phyloP scores from a whole-genome alignment of 169 alveolate genomes.

The Ichthyophthirius multifiliis region DNA sequence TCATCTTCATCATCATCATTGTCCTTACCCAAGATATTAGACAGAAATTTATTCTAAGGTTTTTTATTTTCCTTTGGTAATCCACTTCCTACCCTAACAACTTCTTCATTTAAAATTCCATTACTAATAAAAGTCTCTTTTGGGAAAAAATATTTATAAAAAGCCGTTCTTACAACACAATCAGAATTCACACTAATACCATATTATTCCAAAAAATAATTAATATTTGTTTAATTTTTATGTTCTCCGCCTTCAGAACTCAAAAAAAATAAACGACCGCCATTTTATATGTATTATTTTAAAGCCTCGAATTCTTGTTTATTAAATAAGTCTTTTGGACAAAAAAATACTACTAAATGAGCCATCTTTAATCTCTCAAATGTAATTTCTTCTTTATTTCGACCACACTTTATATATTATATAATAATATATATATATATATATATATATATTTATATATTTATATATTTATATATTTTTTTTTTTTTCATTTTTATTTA shows the following conservation, averaged over 20 bases:
- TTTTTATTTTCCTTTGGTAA: constrained; percentile 33
- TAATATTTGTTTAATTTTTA: constrained; percentile 60
- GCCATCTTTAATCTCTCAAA: constrained; percentile 56
- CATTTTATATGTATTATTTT: constrained; percentile 62
- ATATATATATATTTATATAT: no score
- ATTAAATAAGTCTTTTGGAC: constrained; percentile 67
- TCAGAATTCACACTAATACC: constrained; percentile 77
- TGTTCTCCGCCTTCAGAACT: constrained; percentile 80
- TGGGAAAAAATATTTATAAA: constrained; percentile 80
- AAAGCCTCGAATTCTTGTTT: constrained; percentile 73
- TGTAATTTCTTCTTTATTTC: constrained; percentile 63
- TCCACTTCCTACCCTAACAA: constrained; percentile 59
- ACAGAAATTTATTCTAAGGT: constrained; percentile 7
- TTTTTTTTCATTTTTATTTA: no score
- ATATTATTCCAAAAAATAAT: constrained; percentile 66
- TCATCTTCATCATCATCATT: constrained; percentile 49
- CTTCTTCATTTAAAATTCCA: constrained; percentile 73
- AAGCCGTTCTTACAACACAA: constrained; percentile 77
- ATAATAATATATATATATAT: background rate
- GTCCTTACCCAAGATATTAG: constrained; percentile 8
- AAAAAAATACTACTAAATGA: constrained; percentile 65
- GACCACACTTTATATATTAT: constrained; percentile 25
- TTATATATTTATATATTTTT: no score
- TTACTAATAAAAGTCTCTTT: constrained; percentile 75
- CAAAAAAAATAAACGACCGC: constrained; percentile 65